Evolutionary conservation across 805 yeast species (phyloP), one percentile per base, ranked within the genome.

Genomic region (Ogataea polymorpha): DNA sequence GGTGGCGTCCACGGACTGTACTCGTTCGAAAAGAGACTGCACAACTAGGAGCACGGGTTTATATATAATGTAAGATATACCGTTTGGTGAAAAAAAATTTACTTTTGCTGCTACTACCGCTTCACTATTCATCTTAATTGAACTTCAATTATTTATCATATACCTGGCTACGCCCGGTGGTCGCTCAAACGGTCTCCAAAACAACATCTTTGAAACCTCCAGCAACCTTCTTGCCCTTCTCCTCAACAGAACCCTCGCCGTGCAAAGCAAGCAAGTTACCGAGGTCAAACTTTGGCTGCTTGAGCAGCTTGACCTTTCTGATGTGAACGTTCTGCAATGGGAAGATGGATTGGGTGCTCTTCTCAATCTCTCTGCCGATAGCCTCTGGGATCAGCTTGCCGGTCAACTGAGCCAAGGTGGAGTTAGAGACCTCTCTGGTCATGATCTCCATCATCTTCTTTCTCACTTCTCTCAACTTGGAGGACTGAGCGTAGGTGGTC

Each of bases 271-370:
- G 77, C 70, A 91, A 82, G 67, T 95, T 75, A 75, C 96, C 96
- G 67, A 91, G 83, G 74, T 91, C 98, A 81, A 90, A 88, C 80
- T 90, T 91, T 72, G 98, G 98, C 77, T 85, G 95, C 79, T 91
- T 91, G 75, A 91, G 87, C 71, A 91, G 82, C 82, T 91, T 91
- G 66, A 91, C 97, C 80, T 91, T 91, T 83, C 97, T 90, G 74
- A 91, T 86, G 84, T 89, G 95, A 67, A 90, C 95, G 79, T 91
- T 89, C 80, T 91, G 98, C 71, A 91, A 83, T 67, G 98, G 98
- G 83, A 77, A 89, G 78, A 90, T 86, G 63, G 86, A 77, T 74
- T 84, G 89, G 58, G 97, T 86, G 55, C 96, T 81, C 80, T 89
- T 90, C 78, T 89, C 96, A 65, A 90, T 91, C 76, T 91, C 98